Conservation (phyloP, 768 basidiomycete species). For the Coprinopsis strossmayeri region DNA sequence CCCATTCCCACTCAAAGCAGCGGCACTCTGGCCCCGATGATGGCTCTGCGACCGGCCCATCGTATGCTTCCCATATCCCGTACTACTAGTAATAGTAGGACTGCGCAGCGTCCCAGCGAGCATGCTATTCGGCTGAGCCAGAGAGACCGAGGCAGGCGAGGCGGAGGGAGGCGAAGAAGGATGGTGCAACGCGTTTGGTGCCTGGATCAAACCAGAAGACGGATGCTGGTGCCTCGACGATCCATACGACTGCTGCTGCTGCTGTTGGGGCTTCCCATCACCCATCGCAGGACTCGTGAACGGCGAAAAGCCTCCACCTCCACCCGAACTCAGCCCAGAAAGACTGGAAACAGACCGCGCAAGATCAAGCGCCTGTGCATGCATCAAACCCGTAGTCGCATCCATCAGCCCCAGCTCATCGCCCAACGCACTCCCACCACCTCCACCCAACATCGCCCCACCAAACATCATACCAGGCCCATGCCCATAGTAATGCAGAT, state of each 20-base stretch:
- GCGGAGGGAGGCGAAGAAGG: not conserved
- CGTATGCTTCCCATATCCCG: not conserved
- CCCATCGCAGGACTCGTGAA: too few species aligned
- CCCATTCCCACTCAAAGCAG: too few species aligned
- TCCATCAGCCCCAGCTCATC: not conserved
- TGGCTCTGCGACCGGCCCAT: slow-evolving; percentile 27
- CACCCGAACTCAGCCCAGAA: too few species aligned
- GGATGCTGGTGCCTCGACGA: not conserved
- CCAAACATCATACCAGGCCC: slow-evolving; percentile 9
- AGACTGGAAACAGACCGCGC: slow-evolving; percentile 20
- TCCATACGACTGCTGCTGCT: slow-evolving; percentile 1
- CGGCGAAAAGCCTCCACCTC: too few species aligned
- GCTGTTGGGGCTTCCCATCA: slow-evolving; percentile 6
- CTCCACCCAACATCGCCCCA: slow-evolving; percentile 9
- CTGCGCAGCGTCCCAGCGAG: too few species aligned
- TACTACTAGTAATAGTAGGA: too few species aligned
- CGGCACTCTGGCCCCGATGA: slow-evolving; percentile 39
- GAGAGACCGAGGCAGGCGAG: not conserved
- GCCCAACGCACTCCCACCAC: slow-evolving; percentile 1
- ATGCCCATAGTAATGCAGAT: slow-evolving; percentile 49
- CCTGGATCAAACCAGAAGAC: not conserved
- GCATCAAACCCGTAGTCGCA: slow-evolving; percentile 2
- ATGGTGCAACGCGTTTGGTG: too few species aligned
- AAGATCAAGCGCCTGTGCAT: slow-evolving; percentile 33
- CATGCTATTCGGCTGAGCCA: slow-evolving; percentile 8